phyloP scores from a whole-genome alignment of 768 basidiomycete species.

The Fibroporia radiculosa region DNA sequence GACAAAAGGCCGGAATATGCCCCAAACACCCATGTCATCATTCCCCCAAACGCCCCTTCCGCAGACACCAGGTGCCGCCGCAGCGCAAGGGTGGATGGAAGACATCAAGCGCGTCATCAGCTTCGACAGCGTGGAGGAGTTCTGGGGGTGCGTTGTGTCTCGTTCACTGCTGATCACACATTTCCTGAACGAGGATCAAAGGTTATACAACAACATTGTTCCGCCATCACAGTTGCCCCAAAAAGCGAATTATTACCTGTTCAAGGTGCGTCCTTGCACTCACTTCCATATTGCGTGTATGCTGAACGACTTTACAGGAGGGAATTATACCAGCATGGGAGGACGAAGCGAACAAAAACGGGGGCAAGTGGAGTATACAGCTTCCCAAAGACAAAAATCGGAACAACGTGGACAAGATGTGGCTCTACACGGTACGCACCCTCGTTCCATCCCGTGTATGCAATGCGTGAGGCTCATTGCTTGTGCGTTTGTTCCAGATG shows the following conservation, averaged over 20 bases:
- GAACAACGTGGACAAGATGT: constrained; percentile 82
- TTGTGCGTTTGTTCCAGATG: constrained; percentile 53
- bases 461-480: background rate
- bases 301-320: constrained; percentile 42
- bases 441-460: background rate
- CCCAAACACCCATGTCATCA: constrained; percentile 73
- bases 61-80: constrained; percentile 65
- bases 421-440: constrained; percentile 84
- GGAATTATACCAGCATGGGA: constrained; percentile 98
- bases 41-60: constrained; percentile 76
- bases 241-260: constrained; percentile 99
- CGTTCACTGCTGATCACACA: background rate
- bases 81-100: constrained; percentile 95
- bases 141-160: constrained; percentile 80
- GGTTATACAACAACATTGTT: constrained; percentile 86
- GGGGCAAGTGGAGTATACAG: constrained; percentile 99
- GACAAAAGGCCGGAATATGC: constrained; percentile 84
- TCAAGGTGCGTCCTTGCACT: constrained; percentile 61
- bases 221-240: constrained; percentile 87
- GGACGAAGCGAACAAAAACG: constrained; percentile 92
- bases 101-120: constrained; percentile 95
- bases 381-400: constrained; percentile 94
- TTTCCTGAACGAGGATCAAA: background rate
- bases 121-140: constrained; percentile 97
- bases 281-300: constrained; percentile 1